Evolutionary conservation across 805 yeast species (phyloP).

Genomic region (Candida vaughaniae): DNA sequence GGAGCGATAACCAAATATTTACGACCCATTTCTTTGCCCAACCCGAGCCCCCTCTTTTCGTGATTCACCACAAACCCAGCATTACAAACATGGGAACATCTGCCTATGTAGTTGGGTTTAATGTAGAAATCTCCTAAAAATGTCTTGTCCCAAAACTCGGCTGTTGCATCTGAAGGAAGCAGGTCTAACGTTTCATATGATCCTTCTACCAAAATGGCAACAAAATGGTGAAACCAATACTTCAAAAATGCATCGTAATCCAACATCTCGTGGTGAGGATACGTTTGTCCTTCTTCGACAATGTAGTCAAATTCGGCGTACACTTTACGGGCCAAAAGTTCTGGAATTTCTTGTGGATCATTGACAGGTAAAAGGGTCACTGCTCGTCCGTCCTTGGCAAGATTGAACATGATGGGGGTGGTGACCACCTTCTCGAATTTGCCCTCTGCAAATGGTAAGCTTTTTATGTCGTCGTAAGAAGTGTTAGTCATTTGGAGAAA

Average conservation of each 20-base stretch:
- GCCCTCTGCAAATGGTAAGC: slow-evolving; percentile 37
- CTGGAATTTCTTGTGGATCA: slow-evolving; percentile 48
- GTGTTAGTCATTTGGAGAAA: too few species aligned
- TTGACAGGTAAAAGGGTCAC: slow-evolving; percentile 67
- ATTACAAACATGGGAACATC: slow-evolving; percentile 85
- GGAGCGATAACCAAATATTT: slow-evolving; percentile 74
- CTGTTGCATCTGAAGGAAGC: slow-evolving; percentile 17
- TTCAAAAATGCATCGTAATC: slow-evolving; percentile 50
- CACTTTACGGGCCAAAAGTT: slow-evolving; percentile 44
- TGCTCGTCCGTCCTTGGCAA: slow-evolving; percentile 32
- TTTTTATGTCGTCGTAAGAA: slow-evolving; percentile 13
- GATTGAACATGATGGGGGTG: slow-evolving; percentile 35
- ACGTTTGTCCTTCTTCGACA: slow-evolving; percentile 71
- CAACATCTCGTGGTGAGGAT: slow-evolving; percentile 54
- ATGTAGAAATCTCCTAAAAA: slow-evolving; percentile 76
- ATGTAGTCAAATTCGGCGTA: slow-evolving; percentile 59
- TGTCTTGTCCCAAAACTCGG: slow-evolving; percentile 42
- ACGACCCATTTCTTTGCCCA: slow-evolving; percentile 71
- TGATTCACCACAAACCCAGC: slow-evolving; percentile 79
- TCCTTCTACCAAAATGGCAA: slow-evolving; percentile 57
- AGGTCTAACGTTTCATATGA: slow-evolving; percentile 13
- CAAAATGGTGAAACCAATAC: slow-evolving; percentile 69
- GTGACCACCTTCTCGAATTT: slow-evolving; percentile 23
- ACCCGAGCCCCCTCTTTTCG: slow-evolving; percentile 57
- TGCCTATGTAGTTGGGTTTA: slow-evolving; percentile 83